Conservation (phyloP, 305 asterid species). For the Solanum aculeatissimum region DNA sequence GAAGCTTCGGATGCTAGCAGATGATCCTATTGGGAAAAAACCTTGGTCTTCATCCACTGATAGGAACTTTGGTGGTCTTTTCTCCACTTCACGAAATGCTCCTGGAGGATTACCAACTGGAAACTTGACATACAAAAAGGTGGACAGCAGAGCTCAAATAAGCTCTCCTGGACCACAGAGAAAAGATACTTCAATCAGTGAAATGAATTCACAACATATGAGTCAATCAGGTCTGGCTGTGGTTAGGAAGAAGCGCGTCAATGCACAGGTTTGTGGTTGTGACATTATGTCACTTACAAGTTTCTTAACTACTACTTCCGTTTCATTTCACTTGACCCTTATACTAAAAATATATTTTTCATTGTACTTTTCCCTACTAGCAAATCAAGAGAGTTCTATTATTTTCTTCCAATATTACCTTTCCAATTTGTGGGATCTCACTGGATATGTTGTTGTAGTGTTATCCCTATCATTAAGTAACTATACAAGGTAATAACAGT, state of each 20-base stretch:
- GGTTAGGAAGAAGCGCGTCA: conserved; percentile 60
- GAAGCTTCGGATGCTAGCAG: conserved; percentile 48
- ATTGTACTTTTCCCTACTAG: background rate
- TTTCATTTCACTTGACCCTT: background rate
- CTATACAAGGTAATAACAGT: background rate
- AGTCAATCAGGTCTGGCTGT: conserved; percentile 63
- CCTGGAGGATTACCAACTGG: conserved; percentile 36
- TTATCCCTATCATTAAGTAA: background rate
- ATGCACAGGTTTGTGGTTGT: conserved; percentile 54
- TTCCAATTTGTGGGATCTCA: background rate
- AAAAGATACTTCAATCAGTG: conserved; percentile 44
- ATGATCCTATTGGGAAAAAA: conserved; percentile 32
- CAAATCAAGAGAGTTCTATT: background rate
- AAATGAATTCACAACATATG: conserved; percentile 42
- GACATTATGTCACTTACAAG: background rate
- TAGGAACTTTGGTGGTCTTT: conserved; percentile 30
- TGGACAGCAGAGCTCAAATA: conserved; percentile 34
- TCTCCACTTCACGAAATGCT: conserved; percentile 38
- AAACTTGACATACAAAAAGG: conserved; percentile 31
- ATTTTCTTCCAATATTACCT: background rate
- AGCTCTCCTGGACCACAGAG: conserved; percentile 27
- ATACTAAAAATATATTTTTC: background rate
- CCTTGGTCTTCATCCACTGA: conserved; percentile 38
- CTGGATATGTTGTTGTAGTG: background rate
- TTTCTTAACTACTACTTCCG: background rate